These are phyloP conservation scores for Dunaliella primolecta DNA, from an alignment of 139 green algal species.

Conservation along the genomic window DNA sequence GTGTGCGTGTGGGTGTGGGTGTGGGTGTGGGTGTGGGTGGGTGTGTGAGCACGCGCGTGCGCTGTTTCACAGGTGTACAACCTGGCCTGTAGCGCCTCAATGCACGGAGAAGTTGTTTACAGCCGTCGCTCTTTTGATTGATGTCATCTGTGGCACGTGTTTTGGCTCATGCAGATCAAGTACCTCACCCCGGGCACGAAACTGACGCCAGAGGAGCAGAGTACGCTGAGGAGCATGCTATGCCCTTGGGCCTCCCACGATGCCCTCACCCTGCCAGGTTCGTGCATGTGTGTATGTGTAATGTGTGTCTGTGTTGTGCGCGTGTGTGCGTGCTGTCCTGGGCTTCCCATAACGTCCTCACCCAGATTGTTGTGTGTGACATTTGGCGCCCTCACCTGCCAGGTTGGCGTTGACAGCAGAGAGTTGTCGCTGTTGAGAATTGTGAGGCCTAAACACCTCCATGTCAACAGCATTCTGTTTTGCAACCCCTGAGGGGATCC, in stretches of 20 bases:
- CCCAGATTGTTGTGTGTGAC: too few relatives aligned
- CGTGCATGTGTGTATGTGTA: not conserved
- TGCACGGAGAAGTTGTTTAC: not conserved
- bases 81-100: not conserved
- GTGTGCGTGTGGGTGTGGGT: not conserved
- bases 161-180: conserved; percentile 29
- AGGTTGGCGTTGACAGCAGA: too few relatives aligned
- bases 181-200: not conserved
- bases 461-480: too few relatives aligned
- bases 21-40: not conserved
- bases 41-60: not conserved
- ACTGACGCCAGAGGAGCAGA: conserved; percentile 43
- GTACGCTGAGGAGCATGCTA: conserved; percentile 32
- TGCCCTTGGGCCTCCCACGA: conserved; percentile 42
- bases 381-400: too few relatives aligned
- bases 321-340: too few relatives aligned
- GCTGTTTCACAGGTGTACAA: too few relatives aligned
- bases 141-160: not conserved
- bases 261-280: not conserved
- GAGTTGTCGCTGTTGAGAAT: too few relatives aligned
- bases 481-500: too few relatives aligned
- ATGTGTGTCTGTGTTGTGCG: not conserved
- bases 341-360: too few relatives aligned
- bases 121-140: not conserved
- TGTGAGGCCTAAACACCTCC: too few relatives aligned